Conservation (phyloP, 805 yeast genomes). For the Yarrowia phangngaensis region DNA sequence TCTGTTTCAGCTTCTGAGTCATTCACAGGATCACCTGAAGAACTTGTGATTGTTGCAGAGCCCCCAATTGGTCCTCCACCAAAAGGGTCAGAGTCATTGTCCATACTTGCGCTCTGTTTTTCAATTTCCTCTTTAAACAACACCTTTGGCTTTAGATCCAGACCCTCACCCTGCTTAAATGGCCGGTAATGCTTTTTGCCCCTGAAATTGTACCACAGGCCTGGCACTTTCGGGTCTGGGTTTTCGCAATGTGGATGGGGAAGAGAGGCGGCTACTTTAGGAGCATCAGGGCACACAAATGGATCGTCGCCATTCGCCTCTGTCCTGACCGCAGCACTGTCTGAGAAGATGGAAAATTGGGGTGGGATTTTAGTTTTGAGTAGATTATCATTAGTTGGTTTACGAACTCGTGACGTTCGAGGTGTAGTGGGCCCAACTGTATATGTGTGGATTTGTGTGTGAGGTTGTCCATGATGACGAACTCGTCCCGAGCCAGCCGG, state of each 20-base stretch:
- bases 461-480: no score
- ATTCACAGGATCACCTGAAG: neutral
- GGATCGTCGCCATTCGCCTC: slow-evolving; percentile 19
- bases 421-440: neutral
- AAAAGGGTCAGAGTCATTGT: neutral
- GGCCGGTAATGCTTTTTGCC: slow-evolving; percentile 25
- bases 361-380: slow-evolving; percentile 6
- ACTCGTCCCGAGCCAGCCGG: slow-evolving; percentile 20
- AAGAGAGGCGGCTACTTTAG: neutral
- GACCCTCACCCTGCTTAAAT: slow-evolving; percentile 19
- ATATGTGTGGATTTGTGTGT: no score
- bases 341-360: slow-evolving; percentile 10
- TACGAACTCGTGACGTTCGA: slow-evolving; percentile 12
- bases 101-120: neutral
- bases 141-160: slow-evolving; percentile 16
- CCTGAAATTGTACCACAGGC: slow-evolving; percentile 19
- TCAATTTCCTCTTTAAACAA: slow-evolving; percentile 14
- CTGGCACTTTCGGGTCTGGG: slow-evolving; percentile 14
- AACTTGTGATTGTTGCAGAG: neutral
- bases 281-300: slow-evolving; percentile 18
- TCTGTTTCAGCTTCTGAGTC: slow-evolving; percentile 26
- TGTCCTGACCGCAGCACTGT: slow-evolving; percentile 1
- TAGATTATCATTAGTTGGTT: slow-evolving; percentile 7
- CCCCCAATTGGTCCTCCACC: slow-evolving; percentile 10
- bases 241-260: slow-evolving; percentile 8